A percentile compares a stretch with the other conserved stretches of the same genome.
Evolutionary conservation across 768 basidiomycete genomes (phyloP).

Genomic region (Leucocoprinus sp.): DNA sequence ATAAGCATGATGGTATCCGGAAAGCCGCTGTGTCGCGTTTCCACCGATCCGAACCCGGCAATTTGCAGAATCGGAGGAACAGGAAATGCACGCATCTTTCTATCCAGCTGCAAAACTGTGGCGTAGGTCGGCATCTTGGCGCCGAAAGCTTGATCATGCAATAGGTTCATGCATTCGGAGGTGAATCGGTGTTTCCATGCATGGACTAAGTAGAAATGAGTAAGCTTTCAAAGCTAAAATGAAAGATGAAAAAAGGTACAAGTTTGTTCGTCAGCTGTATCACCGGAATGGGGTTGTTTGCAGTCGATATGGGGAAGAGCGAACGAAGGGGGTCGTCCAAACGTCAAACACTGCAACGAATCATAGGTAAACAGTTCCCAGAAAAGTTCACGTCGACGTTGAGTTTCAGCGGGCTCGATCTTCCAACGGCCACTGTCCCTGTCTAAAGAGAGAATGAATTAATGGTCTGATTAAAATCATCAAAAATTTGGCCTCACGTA

Average conservation of each 20-base stretch:
- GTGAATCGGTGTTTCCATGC: conserved; percentile 66
- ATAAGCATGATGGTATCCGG: conserved; percentile 46
- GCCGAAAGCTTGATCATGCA: conserved; percentile 67
- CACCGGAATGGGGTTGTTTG: conserved; percentile 46
- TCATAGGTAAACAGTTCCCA: conserved; percentile 56
- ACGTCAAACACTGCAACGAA: conserved; percentile 58
- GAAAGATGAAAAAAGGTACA: conserved; percentile 49
- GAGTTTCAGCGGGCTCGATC: conserved; percentile 48
- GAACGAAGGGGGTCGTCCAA: conserved; percentile 63
- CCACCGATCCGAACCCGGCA: conserved; percentile 54
- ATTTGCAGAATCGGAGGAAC: conserved; percentile 61
- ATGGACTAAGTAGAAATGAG: conserved; percentile 33
- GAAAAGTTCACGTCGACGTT: conserved; percentile 56
- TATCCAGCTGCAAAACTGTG: conserved; percentile 58
- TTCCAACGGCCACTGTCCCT: conserved; percentile 67
- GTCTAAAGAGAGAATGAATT: conserved; percentile 30
- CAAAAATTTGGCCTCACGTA: conserved; percentile 38
- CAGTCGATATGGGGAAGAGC: conserved; percentile 60
- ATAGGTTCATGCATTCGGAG: conserved; percentile 59
- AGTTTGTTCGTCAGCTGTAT: conserved; percentile 44
- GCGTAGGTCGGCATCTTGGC: conserved; percentile 63
- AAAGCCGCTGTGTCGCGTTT: conserved; percentile 34
- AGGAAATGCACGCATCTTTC: conserved; percentile 60
- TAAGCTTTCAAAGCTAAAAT: neutral
- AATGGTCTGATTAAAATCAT: conserved; percentile 4